These are phyloP conservation scores for Podospora bellae-mahoneyi DNA, from an alignment of 495 filamentous ascomycete genomes.

Conservation along the genomic window DNA sequence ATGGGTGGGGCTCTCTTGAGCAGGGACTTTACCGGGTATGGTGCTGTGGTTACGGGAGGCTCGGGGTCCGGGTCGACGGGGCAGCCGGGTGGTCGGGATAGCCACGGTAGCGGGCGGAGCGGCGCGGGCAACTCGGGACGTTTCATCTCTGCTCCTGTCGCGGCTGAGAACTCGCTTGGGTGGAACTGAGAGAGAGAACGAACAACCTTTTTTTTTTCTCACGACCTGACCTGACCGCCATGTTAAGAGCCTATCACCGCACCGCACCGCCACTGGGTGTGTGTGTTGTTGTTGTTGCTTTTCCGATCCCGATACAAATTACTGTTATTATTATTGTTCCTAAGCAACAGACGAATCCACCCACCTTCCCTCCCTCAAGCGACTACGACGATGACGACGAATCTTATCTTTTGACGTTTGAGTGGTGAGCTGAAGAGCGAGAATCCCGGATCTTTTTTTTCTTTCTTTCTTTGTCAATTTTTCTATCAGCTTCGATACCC, in stretches of 20 bases:
- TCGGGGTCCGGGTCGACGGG: not conserved
- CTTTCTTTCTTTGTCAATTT: constrained; percentile 21
- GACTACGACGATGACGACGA: constrained; percentile 4
- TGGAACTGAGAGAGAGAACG: constrained; percentile 68
- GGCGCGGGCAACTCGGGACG: constrained; percentile 71
- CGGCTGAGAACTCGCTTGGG: constrained; percentile 95
- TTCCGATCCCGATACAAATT: not conserved
- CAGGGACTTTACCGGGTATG: constrained; percentile 47
- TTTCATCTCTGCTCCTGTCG: constrained; percentile 78
- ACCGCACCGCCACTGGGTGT: not conserved
- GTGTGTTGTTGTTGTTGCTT: not conserved
- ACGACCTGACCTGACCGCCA: not conserved
- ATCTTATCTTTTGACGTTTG: not conserved
- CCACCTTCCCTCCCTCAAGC: not conserved
- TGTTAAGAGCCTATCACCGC: not conserved
- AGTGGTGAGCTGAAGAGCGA: constrained; percentile 6
- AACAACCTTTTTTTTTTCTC: not conserved
- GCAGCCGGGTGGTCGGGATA: constrained; percentile 36
- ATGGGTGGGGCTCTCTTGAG: constrained; percentile 53
- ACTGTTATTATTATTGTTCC: not conserved
- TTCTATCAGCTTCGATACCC: constrained; percentile 49
- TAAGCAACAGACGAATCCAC: constrained; percentile 12
- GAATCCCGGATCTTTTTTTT: constrained; percentile 16
- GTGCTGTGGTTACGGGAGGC: constrained; percentile 37
- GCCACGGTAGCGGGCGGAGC: constrained; percentile 58